Evolutionary conservation across 2,329 filamentous ascomycete genomes (phyloP).

Genomic region (Cryoendolithus antarcticus): DNA sequence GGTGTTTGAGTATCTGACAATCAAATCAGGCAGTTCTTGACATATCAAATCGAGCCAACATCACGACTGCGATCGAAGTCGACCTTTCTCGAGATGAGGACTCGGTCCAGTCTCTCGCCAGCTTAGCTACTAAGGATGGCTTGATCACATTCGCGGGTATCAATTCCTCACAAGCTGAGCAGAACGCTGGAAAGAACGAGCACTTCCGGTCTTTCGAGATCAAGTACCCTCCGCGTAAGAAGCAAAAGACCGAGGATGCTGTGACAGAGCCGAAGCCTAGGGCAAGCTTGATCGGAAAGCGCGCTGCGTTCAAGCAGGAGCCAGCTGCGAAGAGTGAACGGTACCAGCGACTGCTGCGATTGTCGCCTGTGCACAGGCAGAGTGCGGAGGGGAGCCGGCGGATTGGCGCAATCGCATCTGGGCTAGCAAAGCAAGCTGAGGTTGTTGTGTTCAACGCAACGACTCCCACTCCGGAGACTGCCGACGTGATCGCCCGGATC

Average conservation of each 20-base stretch:
- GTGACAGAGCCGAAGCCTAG: constrained; percentile 18
- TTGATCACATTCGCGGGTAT: constrained; percentile 57
- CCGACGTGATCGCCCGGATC: constrained; percentile 44
- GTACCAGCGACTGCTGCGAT: constrained; percentile 46
- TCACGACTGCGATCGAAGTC: constrained; percentile 55
- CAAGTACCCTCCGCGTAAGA: constrained; percentile 38
- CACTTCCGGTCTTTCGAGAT: constrained; percentile 71
- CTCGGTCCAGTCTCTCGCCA: constrained; percentile 70
- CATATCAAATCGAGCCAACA: constrained; percentile 52
- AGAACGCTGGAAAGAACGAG: constrained; percentile 65
- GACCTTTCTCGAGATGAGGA: constrained; percentile 76
- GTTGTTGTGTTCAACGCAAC: constrained; percentile 67
- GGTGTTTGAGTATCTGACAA: constrained; percentile 1
- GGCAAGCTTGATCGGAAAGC: constrained; percentile 38
- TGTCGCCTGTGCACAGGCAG: constrained; percentile 42
- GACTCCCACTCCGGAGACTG: constrained; percentile 36
- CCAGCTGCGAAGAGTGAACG: constrained; percentile 39
- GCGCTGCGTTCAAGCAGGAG: constrained; percentile 36
- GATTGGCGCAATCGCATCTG: constrained; percentile 67
- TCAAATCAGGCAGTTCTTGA: constrained; percentile 53
- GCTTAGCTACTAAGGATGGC: constrained; percentile 48
- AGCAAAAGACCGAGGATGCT: constrained; percentile 22
- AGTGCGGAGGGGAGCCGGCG: constrained; percentile 41
- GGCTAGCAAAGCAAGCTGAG: constrained; percentile 59
- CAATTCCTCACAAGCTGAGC: constrained; percentile 63